These are phyloP conservation scores for Dissoconium aciculare DNA, from an alignment of 2,329 filamentous ascomycete species.

Conservation along the genomic window DNA sequence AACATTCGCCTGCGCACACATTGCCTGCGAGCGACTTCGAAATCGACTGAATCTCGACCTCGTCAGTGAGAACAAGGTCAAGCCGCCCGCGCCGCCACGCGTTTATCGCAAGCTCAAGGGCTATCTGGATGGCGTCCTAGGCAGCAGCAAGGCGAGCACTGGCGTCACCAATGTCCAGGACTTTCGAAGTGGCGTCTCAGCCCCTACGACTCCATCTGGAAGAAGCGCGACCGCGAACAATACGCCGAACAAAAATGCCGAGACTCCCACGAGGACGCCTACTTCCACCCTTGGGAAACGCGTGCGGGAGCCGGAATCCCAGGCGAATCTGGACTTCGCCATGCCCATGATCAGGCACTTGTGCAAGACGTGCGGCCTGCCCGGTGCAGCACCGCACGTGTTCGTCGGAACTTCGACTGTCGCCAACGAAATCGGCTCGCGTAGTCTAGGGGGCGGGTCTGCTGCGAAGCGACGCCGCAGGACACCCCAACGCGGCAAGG, in stretches of 20 bases:
- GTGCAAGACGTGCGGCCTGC: slow-evolving; percentile 11
- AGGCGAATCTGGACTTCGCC: slow-evolving; percentile 6
- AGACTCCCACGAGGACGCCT: background rate
- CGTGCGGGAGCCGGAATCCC: background rate
- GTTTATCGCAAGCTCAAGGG: slow-evolving; percentile 73
- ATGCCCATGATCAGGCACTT: slow-evolving; percentile 40
- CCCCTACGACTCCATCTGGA: background rate
- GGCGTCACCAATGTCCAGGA: slow-evolving; percentile 6
- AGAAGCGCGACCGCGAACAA: background rate
- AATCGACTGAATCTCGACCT: slow-evolving; percentile 61
- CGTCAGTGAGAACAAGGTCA: slow-evolving; percentile 44
- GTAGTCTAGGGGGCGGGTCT: slow-evolving; percentile 1
- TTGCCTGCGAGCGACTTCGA: slow-evolving; percentile 80
- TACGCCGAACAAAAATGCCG: background rate
- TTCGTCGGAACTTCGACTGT: slow-evolving; percentile 11
- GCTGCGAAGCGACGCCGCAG: slow-evolving; percentile 1
- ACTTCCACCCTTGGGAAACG: background rate
- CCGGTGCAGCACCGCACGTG: slow-evolving; percentile 13
- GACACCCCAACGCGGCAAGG: background rate
- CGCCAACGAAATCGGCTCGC: slow-evolving; percentile 7
- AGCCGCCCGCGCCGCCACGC: slow-evolving; percentile 62
- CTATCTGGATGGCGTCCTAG: slow-evolving; percentile 61
- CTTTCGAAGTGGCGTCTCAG: slow-evolving; percentile 2
- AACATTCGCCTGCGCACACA: slow-evolving; percentile 67
- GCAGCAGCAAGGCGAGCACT: slow-evolving; percentile 25